phyloP scores from a whole-genome alignment of 1,284 basidiomycete genomes.

The Fistulinella cinereoalba region DNA sequence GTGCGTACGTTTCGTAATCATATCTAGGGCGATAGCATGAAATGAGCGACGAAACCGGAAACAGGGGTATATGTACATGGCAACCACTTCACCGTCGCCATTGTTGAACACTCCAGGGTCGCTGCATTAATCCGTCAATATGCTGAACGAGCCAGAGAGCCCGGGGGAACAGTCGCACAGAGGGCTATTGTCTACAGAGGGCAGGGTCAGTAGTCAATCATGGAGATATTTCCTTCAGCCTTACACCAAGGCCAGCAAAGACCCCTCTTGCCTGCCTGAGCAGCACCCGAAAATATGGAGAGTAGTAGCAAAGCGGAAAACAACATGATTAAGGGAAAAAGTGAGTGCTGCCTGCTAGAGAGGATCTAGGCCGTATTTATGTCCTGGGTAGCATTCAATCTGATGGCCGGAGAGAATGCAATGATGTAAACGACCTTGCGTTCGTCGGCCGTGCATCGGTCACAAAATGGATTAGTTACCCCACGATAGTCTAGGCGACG shows the following conservation, averaged over 20 bases:
- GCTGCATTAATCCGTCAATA: slow-evolving; percentile 13
- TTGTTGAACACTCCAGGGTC: slow-evolving; percentile 32
- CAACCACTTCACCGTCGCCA: slow-evolving; percentile 30
- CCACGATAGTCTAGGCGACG: neutral
- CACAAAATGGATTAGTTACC: neutral
- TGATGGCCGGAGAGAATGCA: neutral
- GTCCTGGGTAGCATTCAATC: neutral
- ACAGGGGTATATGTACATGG: slow-evolving; percentile 29
- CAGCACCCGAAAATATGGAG: slow-evolving; percentile 8
- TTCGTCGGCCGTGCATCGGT: neutral
- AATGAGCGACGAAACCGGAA: neutral
- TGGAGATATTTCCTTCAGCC: neutral
- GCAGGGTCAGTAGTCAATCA: slow-evolving; percentile 2
- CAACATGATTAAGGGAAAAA: slow-evolving; percentile 3
- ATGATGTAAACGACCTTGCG: neutral
- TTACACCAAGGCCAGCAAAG: slow-evolving; percentile 28
- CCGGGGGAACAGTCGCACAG: slow-evolving; percentile 12
- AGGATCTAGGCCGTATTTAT: slow-evolving; percentile 18
- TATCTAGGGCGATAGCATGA: slow-evolving; percentile 22
- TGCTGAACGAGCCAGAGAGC: neutral
- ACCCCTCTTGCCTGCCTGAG: slow-evolving; percentile 24
- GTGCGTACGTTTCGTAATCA: slow-evolving; percentile 38
- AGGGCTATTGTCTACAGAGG: slow-evolving; percentile 16
- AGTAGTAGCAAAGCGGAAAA: slow-evolving; percentile 9
- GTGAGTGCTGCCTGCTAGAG: neutral